Base-by-base conservation (phyloP, 2,329 filamentous ascomycete species). In the Rutstroemia sp. region DNA sequence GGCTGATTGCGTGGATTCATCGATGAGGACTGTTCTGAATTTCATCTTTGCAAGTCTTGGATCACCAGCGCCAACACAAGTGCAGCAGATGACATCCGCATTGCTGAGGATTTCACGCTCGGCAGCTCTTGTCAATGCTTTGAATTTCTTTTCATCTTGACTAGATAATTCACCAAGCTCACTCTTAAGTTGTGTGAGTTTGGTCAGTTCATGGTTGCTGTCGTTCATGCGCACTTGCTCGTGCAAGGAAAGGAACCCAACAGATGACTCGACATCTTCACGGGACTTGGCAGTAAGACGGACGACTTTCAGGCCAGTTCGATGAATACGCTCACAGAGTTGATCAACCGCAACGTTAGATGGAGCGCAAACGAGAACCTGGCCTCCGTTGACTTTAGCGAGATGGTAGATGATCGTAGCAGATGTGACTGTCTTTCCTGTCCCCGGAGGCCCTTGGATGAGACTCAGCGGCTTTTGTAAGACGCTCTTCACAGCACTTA, bases 271-370 rank as follows among this genome's bases (percentile, higher is more conserved):
- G 9, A 99, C 94, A 76, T 99, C 94, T 72, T 99, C 94, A 59
- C 94, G 88, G 51, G 94, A 99, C 73, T 99, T 99, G 59, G 94
- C 94, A n/a, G 94, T 99, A 58, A 99, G 84, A 68, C 94, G 92
- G 45, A 97, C 94, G 54, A 95, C 94, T 76, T 99, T 99, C 61
- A 99, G 79, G 2, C 92, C 92, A 36, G 94, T 99, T 57, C 86
- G 83, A 72, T 97, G 92, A 60, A 99, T 92, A 48, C 95, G 90
- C 73, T 99, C 94, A 70, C 94, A 99, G 30, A 99, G 85, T 73
- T 99, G 94, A 68, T 99, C 94, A 27, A 99, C 94, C 8, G 94
- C 94, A 60, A 99, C 94, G 78, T 99, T 99, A 50, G 94, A 99
- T 0, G 94, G 94, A 16, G 94, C 94, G 67, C 94, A 99, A 47